Conservation (phyloP, 2,329 filamentous ascomycete species). For the Phialophora chinensis region DNA sequence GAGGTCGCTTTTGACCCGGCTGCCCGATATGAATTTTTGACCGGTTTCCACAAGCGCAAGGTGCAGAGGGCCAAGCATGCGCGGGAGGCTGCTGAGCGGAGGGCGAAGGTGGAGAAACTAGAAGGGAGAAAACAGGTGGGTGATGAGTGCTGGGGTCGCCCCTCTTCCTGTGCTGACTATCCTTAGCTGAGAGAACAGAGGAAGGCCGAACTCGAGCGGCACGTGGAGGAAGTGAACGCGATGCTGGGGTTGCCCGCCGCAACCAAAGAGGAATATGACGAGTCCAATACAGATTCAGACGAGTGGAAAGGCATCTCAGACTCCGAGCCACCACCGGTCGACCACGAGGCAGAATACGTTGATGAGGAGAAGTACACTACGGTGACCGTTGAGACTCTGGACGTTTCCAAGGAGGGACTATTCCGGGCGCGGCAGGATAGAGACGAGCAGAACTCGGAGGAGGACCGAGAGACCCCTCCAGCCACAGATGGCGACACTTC, state of each 20-base stretch:
- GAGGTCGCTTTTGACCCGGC: conserved; percentile 84
- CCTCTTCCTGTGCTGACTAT: conserved; percentile 3
- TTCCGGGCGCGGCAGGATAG: conserved; percentile 55
- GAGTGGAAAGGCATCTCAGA: conserved; percentile 73
- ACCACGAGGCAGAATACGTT: conserved; percentile 91
- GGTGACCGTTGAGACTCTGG: conserved; percentile 89
- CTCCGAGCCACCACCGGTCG: conserved; percentile 55
- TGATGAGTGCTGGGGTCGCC: neutral
- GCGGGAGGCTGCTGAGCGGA: conserved; percentile 78
- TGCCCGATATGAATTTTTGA: conserved; percentile 84
- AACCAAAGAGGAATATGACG: conserved; percentile 52
- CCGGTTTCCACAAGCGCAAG: conserved; percentile 97
- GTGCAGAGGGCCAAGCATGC: conserved; percentile 82
- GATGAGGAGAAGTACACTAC: conserved; percentile 97
- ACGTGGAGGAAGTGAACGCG: conserved; percentile 76
- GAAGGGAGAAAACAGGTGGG: conserved; percentile 75
- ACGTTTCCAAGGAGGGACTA: conserved; percentile 75
- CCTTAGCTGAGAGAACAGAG: conserved; percentile 82
- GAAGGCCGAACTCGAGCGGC: conserved; percentile 78
- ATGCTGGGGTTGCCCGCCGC: conserved; percentile 68
- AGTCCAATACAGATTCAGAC: conserved; percentile 48
- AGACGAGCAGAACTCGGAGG: conserved; percentile 40
- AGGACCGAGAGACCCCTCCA: conserved; percentile 43
- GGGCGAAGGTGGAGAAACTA: conserved; percentile 77
- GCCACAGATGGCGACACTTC: conserved; percentile 25